These are phyloP conservation scores for Pseudogymnoascus sp. DNA, from an alignment of 2,329 filamentous ascomycete species.

Conservation along the genomic window DNA sequence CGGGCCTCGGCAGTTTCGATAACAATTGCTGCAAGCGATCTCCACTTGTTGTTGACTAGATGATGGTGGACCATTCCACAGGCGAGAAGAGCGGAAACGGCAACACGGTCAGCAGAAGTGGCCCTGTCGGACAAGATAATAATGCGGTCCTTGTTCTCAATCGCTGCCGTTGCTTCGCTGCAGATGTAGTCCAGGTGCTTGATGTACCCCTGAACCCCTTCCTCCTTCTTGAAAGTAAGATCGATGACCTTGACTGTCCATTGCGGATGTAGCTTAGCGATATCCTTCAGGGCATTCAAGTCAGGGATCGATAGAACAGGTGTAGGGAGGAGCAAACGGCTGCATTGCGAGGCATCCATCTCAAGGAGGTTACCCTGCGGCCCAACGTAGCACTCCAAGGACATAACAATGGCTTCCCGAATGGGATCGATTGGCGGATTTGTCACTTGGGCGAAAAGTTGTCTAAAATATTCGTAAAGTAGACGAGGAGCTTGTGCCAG, in stretches of 20 bases:
- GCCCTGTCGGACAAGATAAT: constrained; percentile 85
- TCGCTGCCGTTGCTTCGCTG: constrained; percentile 71
- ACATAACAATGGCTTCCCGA: constrained; percentile 96
- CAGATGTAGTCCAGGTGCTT: constrained; percentile 84
- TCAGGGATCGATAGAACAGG: constrained; percentile 84
- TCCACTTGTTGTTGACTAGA: constrained; percentile 90
- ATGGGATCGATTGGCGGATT: constrained; percentile 98
- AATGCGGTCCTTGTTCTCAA: constrained; percentile 74
- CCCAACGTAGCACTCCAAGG: constrained; percentile 89
- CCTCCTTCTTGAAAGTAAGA: constrained; percentile 81
- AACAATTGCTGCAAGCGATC: constrained; percentile 76
- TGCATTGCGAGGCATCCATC: constrained; percentile 86
- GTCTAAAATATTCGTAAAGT: constrained; percentile 92
- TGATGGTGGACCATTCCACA: constrained; percentile 95
- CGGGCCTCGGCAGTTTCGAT: constrained; percentile 92
- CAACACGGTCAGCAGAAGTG: constrained; percentile 70
- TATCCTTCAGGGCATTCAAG: constrained; percentile 78
- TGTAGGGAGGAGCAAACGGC: constrained; percentile 74
- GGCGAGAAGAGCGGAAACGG: constrained; percentile 78
- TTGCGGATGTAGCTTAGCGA: constrained; percentile 59
- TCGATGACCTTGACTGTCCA: constrained; percentile 91
- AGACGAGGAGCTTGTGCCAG: constrained; percentile 82
- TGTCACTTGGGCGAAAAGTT: constrained; percentile 95
- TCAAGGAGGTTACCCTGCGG: constrained; percentile 92
- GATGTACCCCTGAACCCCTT: constrained; percentile 76